phyloP scores from a whole-genome alignment of 2,329 filamentous ascomycete genomes.

The Graphiopsis chlorocephala region DNA sequence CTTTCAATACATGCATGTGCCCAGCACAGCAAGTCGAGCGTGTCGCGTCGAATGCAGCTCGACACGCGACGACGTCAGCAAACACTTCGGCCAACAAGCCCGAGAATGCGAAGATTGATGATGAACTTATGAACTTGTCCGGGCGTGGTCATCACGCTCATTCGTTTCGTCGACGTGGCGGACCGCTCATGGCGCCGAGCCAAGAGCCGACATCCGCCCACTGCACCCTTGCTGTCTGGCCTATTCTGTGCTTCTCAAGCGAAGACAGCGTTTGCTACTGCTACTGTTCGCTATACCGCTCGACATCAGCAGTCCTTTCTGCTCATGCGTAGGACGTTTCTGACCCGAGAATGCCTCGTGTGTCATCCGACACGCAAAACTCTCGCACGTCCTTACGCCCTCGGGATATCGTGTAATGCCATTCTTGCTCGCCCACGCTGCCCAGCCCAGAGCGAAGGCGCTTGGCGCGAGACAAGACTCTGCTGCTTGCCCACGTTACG shows the following conservation, averaged over 20 bases:
- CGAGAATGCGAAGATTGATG: neutral
- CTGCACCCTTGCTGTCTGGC: neutral
- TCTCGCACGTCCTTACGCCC: neutral
- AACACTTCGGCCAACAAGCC: neutral
- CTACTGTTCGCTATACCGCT: neutral
- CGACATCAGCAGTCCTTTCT: neutral
- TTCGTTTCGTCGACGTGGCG: neutral
- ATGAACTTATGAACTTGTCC: neutral
- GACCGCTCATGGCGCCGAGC: neutral
- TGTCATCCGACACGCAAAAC: neutral
- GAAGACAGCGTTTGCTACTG: neutral
- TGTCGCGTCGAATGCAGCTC: neutral
- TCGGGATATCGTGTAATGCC: neutral
- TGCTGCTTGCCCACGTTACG: conserved; percentile 5
- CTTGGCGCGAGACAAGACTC: conserved; percentile 3
- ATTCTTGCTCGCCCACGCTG: neutral
- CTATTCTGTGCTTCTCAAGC: neutral
- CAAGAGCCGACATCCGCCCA: neutral
- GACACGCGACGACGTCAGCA: conserved; percentile 1
- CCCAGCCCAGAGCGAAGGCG: conserved; percentile 2
- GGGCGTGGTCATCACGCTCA: neutral
- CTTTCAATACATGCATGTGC: neutral
- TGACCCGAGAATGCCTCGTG: neutral
- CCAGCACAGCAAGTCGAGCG: neutral
- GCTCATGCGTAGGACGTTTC: neutral